phyloP scores from a whole-genome alignment of 2,329 filamentous ascomycete species.

The Moelleriella libera region DNA sequence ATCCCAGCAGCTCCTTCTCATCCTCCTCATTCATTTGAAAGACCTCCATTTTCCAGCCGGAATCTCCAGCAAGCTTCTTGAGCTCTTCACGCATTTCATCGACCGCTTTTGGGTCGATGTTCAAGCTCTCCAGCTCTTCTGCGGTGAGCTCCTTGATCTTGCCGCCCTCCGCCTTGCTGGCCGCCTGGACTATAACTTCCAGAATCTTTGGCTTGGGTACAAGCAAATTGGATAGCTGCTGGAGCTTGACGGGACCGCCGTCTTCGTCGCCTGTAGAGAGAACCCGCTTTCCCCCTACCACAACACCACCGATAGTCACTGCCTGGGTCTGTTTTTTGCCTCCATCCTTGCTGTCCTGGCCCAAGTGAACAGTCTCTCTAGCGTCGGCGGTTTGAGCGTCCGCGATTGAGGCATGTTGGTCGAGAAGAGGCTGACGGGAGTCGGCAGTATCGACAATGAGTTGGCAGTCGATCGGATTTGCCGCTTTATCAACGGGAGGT shows the following conservation, averaged over 20 bases:
- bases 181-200: slow-evolving; percentile 30
- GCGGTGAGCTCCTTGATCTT: slow-evolving; percentile 45
- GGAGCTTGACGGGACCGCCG: slow-evolving; percentile 31
- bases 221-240: slow-evolving; percentile 11
- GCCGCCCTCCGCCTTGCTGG: slow-evolving; percentile 43
- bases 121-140: slow-evolving; percentile 53
- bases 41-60: slow-evolving; percentile 69
- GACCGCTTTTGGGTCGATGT: slow-evolving; percentile 51
- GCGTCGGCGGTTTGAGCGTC: slow-evolving; percentile 13
- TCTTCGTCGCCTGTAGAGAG: slow-evolving; percentile 31
- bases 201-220: slow-evolving; percentile 9
- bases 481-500: slow-evolving; percentile 62
- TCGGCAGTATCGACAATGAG: slow-evolving; percentile 45
- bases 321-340: background rate
- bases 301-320: slow-evolving; percentile 36
- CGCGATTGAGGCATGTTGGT: slow-evolving; percentile 15
- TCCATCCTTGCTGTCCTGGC: slow-evolving; percentile 5
- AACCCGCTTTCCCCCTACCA: slow-evolving; percentile 35
- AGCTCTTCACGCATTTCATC: slow-evolving; percentile 56
- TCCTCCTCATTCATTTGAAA: slow-evolving; percentile 48
- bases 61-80: slow-evolving; percentile 52
- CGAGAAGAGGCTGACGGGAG: slow-evolving; percentile 23
- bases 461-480: slow-evolving; percentile 64
- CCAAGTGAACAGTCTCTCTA: slow-evolving; percentile 1
- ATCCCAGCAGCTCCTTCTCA: slow-evolving; percentile 50